A percentile compares a stretch with the other conserved stretches of the same genome.
These are phyloP conservation scores for Berberis thunbergii DNA, from an alignment of 164 flowering plant species.

Conservation along the genomic window DNA sequence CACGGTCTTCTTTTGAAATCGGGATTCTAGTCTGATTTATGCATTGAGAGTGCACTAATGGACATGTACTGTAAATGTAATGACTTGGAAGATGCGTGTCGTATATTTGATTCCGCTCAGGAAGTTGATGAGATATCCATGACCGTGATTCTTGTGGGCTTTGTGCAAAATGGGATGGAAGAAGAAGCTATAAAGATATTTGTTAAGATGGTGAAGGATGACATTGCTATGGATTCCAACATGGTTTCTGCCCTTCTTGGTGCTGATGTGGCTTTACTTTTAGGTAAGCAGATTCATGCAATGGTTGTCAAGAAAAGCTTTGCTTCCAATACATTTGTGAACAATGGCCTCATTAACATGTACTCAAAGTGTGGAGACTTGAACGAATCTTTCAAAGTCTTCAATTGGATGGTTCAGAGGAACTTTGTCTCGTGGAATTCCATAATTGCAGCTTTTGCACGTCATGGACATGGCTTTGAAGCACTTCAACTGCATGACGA, in stretches of 20 bases:
- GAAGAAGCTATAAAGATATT: constrained; percentile 67
- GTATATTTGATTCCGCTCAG: constrained; percentile 51
- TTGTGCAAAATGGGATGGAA: constrained; percentile 81
- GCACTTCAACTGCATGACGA: constrained; percentile 61
- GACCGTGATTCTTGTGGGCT: constrained; percentile 66
- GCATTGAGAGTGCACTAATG: constrained; percentile 78
- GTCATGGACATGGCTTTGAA: constrained; percentile 65
- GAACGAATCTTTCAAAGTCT: constrained; percentile 51
- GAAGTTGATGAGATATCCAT: constrained; percentile 60
- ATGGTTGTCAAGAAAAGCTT: constrained; percentile 55
- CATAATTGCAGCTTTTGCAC: constrained; percentile 79
- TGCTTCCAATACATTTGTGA: constrained; percentile 38
- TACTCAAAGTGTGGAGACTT: constrained; percentile 82
- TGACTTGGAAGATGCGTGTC: constrained; percentile 51
- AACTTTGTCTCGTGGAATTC: constrained; percentile 81
- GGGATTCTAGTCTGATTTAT: constrained; percentile 53
- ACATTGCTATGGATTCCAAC: constrained; percentile 49
- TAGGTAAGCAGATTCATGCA: constrained; percentile 79
- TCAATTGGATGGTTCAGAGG: constrained; percentile 33
- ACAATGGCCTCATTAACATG: constrained; percentile 85
- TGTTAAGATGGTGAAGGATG: constrained; percentile 40
- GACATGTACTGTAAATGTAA: constrained; percentile 81
- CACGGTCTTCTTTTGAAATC: constrained; percentile 48
- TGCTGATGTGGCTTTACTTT: constrained; percentile 48
- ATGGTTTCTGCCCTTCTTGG: constrained; percentile 77